Percentiles rank a stretch among this genome's conserved stretches.
phyloP scores from a whole-genome alignment of 73 alveolate genomes.

The Urostyla sp. region DNA sequence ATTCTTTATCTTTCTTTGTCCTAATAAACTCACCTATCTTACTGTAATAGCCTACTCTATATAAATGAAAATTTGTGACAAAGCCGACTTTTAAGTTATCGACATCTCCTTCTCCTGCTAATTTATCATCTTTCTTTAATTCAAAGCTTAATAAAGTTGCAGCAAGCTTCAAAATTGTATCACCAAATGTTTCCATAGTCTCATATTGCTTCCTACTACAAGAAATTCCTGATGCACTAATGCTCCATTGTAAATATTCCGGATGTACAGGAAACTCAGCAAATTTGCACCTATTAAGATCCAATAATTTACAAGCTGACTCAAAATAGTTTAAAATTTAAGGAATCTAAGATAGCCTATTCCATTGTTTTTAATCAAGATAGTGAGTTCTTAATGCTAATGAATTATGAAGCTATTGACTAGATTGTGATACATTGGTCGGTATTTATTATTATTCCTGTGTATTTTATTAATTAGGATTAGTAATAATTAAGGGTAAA shows the following conservation, averaged over 20 bases:
- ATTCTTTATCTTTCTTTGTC: constrained; percentile 32
- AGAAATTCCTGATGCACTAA: constrained; percentile 46
- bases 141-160: constrained; percentile 59
- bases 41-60: constrained; percentile 28
- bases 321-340: constrained; percentile 36
- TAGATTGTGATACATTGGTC: background rate
- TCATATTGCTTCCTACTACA: constrained; percentile 38
- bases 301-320: constrained; percentile 17
- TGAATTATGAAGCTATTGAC: constrained; percentile 13
- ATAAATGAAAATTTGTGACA: constrained; percentile 51
- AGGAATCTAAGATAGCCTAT: constrained; percentile 25
- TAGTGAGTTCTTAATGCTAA: constrained; percentile 5
- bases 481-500: background rate
- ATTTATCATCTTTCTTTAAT: constrained; percentile 31
- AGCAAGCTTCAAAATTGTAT: constrained; percentile 65
- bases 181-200: constrained; percentile 74
- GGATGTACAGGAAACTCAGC: constrained; percentile 8
- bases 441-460: background rate
- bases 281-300: constrained; percentile 11
- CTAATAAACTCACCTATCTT: constrained; percentile 9
- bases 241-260: constrained; percentile 59
- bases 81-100: constrained; percentile 48
- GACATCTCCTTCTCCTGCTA: constrained; percentile 57
- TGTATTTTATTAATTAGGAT: constrained; percentile 37
- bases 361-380: constrained; percentile 29